Percentiles rank a stretch among this genome's conserved stretches.
These are phyloP conservation scores for Lepraria neglecta DNA, from an alignment of 495 filamentous ascomycete species.

Conservation along the genomic window DNA sequence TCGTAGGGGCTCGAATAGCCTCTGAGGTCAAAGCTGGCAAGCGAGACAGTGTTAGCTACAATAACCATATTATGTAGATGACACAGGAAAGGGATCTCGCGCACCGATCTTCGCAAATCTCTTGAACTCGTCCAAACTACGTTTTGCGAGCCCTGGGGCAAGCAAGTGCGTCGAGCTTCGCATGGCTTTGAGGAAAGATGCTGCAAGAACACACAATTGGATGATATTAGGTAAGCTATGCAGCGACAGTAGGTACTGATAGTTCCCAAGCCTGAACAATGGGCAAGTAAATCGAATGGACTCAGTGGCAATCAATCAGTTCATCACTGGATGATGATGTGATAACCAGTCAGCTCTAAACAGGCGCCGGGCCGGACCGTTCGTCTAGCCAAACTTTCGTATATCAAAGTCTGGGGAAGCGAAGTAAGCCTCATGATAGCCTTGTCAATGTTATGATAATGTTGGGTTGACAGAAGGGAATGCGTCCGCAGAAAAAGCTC, in stretches of 20 bases:
- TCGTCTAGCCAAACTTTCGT: too few species aligned
- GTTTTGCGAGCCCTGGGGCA: slow-evolving; percentile 52
- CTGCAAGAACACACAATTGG: neutral
- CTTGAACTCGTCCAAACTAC: slow-evolving; percentile 59
- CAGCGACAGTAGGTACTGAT: neutral
- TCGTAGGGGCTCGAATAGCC: slow-evolving; percentile 42
- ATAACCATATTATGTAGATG: neutral
- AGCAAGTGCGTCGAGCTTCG: slow-evolving; percentile 45
- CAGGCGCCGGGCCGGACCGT: too few species aligned
- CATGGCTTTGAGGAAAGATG: slow-evolving; percentile 31
- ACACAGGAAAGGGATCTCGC: slow-evolving; percentile 9
- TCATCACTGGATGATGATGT: too few species aligned
- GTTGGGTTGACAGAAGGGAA: too few species aligned
- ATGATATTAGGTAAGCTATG: neutral
- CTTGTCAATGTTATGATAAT: too few species aligned
- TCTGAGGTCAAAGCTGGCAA: slow-evolving; percentile 45
- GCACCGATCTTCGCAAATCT: slow-evolving; percentile 54
- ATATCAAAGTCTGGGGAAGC: too few species aligned
- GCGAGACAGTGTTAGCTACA: neutral
- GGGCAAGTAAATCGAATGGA: neutral
- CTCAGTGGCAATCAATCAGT: neutral
- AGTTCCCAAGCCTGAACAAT: neutral
- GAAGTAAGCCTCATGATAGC: too few species aligned
- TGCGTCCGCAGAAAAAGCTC: too few species aligned
- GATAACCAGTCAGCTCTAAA: too few species aligned